Conservation (phyloP, 2,329 filamentous ascomycete species). For the Talaromyces amestolkiae region DNA sequence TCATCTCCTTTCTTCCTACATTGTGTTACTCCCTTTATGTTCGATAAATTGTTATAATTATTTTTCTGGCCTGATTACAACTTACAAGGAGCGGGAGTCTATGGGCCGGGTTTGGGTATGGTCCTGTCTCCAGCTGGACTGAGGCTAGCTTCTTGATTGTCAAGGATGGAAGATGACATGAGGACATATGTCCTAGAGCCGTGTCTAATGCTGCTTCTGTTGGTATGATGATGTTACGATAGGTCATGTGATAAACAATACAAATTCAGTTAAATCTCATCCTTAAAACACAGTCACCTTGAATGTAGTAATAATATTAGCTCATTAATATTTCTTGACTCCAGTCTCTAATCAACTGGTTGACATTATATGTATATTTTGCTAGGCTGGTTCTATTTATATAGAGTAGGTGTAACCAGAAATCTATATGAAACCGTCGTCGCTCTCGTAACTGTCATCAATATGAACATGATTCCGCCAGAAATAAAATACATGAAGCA, state of each 20-base stretch:
- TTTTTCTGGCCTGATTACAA: conserved; percentile 1
- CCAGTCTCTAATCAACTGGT: too few relatives aligned
- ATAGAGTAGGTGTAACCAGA: too few relatives aligned
- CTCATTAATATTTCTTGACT: too few relatives aligned
- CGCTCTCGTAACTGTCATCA: background rate
- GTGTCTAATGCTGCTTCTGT: background rate
- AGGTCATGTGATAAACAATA: conserved; percentile 11
- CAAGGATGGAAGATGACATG: background rate
- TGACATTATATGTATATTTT: too few relatives aligned
- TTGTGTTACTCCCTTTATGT: conserved; percentile 18
- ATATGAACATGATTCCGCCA: background rate
- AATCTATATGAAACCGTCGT: too few relatives aligned
- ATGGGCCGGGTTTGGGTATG: conserved; percentile 7
- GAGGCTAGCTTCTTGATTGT: background rate
- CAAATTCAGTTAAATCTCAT: background rate
- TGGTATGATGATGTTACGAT: conserved; percentile 16
- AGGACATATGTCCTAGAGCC: background rate
- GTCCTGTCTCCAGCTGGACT: conserved; percentile 8
- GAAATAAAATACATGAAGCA: background rate
- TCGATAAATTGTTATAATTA: conserved; percentile 19
- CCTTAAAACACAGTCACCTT: too few relatives aligned
- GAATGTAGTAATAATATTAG: too few relatives aligned
- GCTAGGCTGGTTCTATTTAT: too few relatives aligned
- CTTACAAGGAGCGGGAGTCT: conserved; percentile 8
- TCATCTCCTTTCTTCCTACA: conserved; percentile 19